phyloP scores from a whole-genome alignment of 2,329 filamentous ascomycete species.

The Sphaerulina populicola region DNA sequence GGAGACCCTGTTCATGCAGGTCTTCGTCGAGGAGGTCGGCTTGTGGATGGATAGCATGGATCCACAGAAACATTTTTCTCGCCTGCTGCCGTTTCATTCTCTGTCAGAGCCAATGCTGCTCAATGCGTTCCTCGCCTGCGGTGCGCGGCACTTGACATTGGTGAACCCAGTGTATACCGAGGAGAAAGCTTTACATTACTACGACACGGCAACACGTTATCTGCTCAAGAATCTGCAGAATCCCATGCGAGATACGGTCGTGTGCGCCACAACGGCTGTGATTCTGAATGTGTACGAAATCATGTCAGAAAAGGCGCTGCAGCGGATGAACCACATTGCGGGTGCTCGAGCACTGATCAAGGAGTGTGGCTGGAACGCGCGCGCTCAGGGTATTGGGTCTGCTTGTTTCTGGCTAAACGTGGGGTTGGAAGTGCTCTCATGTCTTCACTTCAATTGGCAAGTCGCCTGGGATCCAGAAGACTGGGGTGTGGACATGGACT shows the following conservation, averaged over 20 bases:
- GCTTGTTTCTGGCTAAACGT: slow-evolving; percentile 95
- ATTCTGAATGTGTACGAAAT: slow-evolving; percentile 88
- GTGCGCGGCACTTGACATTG: slow-evolving; percentile 69
- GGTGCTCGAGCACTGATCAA: slow-evolving; percentile 78
- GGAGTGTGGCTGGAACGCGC: slow-evolving; percentile 81
- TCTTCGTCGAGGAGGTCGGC: slow-evolving; percentile 83
- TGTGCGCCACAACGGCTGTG: slow-evolving; percentile 80
- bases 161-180: slow-evolving; percentile 62
- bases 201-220: slow-evolving; percentile 73
- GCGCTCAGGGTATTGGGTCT: slow-evolving; percentile 66
- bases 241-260: slow-evolving; percentile 70
- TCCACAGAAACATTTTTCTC: slow-evolving; percentile 72
- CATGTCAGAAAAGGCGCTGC: slow-evolving; percentile 71
- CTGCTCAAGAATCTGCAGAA: slow-evolving; percentile 71
- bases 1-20: slow-evolving; percentile 81
- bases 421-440: slow-evolving; percentile 80
- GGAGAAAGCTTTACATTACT: slow-evolving; percentile 72
- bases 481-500: slow-evolving; percentile 78
- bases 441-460: slow-evolving; percentile 77
- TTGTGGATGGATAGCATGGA: slow-evolving; percentile 94
- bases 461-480: slow-evolving; percentile 82
- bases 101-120: slow-evolving; percentile 78
- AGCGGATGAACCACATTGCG: slow-evolving; percentile 83
- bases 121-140: slow-evolving; percentile 82
- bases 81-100: slow-evolving; percentile 72